These are phyloP conservation scores for Neurospora sp. DNA, from an alignment of 495 filamentous ascomycete species.

Conservation along the genomic window DNA sequence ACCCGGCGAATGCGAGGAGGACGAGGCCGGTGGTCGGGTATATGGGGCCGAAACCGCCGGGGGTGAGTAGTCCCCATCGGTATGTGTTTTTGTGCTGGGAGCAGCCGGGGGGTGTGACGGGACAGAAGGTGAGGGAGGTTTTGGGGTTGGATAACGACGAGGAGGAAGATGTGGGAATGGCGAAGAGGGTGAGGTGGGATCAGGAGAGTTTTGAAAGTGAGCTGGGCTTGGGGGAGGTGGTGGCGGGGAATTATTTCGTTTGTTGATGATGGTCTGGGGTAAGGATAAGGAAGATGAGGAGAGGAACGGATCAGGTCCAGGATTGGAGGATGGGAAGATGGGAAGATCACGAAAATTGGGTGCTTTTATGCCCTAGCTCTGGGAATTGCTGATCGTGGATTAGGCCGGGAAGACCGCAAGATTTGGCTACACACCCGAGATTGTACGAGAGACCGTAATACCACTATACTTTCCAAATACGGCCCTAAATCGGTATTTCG, in stretches of 20 bases:
- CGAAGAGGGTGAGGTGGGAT: conserved; percentile 39
- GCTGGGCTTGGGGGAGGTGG: conserved; percentile 32
- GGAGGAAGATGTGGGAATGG: conserved; percentile 28
- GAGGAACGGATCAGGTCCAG: background rate
- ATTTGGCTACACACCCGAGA: background rate
- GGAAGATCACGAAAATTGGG: background rate
- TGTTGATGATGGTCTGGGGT: conserved; percentile 6
- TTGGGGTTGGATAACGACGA: conserved; percentile 4
- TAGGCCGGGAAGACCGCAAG: background rate
- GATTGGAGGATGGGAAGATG: background rate
- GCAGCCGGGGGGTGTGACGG: conserved; percentile 40
- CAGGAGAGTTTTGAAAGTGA: conserved; percentile 39
- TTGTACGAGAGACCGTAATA: background rate
- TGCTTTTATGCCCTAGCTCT: background rate
- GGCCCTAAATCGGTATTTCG: background rate
- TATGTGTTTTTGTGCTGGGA: conserved; percentile 49
- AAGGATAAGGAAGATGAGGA: background rate
- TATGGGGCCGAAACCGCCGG: conserved; percentile 41
- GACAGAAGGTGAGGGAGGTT: conserved; percentile 31
- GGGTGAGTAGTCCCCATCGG: conserved; percentile 40
- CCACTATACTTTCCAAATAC: background rate
- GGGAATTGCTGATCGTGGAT: background rate
- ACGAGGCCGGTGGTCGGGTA: conserved; percentile 25
- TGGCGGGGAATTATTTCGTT: conserved; percentile 47
- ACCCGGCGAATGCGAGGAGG: background rate